Conservation (phyloP, 2,329 filamentous ascomycete species). For the Diaporthe citri region DNA sequence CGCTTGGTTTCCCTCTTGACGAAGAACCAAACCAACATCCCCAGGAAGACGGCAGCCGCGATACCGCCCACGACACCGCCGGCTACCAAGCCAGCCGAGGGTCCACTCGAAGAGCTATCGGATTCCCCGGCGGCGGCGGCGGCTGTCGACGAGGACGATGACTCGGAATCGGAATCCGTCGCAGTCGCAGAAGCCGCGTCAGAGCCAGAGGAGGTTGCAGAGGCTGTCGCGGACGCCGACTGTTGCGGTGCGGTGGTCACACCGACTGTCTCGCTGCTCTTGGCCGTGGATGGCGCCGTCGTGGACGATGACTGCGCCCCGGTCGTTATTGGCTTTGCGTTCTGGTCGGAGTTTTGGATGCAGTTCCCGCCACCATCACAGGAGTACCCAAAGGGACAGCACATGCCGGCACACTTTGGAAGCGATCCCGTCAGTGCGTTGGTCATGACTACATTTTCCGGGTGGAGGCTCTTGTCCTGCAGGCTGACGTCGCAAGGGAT, state of each 20-base stretch:
- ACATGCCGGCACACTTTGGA: slow-evolving; percentile 68
- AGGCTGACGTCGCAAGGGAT: slow-evolving; percentile 73
- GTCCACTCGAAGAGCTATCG: slow-evolving; percentile 41
- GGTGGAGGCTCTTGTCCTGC: slow-evolving; percentile 70
- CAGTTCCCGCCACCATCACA: slow-evolving; percentile 68
- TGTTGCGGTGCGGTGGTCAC: slow-evolving; percentile 41
- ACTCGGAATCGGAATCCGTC: slow-evolving; percentile 41
- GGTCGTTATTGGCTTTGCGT: slow-evolving; percentile 45
- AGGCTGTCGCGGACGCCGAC: slow-evolving; percentile 41
- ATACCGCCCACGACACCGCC: slow-evolving; percentile 62
- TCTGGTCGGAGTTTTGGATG: slow-evolving; percentile 64
- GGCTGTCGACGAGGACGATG: slow-evolving; percentile 42
- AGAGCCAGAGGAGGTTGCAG: slow-evolving; percentile 42
- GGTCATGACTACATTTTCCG: slow-evolving; percentile 74
- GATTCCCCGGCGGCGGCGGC: slow-evolving; percentile 43
- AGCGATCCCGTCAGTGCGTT: slow-evolving; percentile 70
- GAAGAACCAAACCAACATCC: slow-evolving; percentile 56
- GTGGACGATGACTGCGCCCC: slow-evolving; percentile 43
- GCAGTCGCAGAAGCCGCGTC: slow-evolving; percentile 42
- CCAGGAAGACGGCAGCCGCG: slow-evolving; percentile 54
- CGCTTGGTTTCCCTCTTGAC: slow-evolving; percentile 48
- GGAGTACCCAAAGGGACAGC: slow-evolving; percentile 80
- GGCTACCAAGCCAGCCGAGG: slow-evolving; percentile 58
- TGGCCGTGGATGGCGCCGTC: slow-evolving; percentile 42
- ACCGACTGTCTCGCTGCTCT: slow-evolving; percentile 42